phyloP scores from a whole-genome alignment of 768 basidiomycete species.

The Sarcomyxa edulis region DNA sequence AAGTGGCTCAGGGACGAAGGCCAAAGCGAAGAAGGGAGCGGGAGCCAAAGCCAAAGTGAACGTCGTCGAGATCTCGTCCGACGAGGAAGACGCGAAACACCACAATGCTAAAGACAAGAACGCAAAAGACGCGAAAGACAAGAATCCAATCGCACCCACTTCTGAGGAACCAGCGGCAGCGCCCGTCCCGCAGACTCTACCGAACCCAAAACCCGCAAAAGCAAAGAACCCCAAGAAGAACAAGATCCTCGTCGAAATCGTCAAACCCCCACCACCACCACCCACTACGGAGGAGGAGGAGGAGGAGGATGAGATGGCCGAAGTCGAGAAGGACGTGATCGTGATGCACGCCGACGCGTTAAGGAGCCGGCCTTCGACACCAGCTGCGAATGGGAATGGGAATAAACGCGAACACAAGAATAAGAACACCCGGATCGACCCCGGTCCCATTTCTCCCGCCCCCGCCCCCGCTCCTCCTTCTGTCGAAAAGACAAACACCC shows the following conservation, averaged over 20 bases:
- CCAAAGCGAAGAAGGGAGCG: constrained; percentile 1
- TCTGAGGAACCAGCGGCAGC: no score
- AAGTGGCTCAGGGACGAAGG: no score
- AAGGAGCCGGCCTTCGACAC: constrained; percentile 2
- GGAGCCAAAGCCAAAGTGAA: constrained; percentile 5
- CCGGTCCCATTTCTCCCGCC: constrained; percentile 4
- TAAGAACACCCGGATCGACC: no score
- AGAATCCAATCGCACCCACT: no score
- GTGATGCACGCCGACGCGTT: not conserved
- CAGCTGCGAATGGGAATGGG: no score
- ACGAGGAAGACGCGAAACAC: not conserved
- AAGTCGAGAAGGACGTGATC: constrained; percentile 14
- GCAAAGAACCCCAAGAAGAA: constrained; percentile 5
- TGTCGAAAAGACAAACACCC: constrained; percentile 1
- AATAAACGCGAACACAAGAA: no score
- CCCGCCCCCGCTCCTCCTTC: constrained; percentile 6
- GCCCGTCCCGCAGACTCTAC: no score
- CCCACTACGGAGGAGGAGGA: constrained; percentile 5
- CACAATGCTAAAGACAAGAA: constrained; percentile 2
- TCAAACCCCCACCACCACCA: constrained; percentile 8
- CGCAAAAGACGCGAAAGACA: no score
- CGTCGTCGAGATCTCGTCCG: not conserved
- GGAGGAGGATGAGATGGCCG: constrained; percentile 21
- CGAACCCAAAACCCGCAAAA: constrained; percentile 11
- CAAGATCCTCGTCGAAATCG: not conserved